Base-by-base conservation (phyloP, 1,139 yeast genomes). In the Sugiyamaella neomexicana region DNA sequence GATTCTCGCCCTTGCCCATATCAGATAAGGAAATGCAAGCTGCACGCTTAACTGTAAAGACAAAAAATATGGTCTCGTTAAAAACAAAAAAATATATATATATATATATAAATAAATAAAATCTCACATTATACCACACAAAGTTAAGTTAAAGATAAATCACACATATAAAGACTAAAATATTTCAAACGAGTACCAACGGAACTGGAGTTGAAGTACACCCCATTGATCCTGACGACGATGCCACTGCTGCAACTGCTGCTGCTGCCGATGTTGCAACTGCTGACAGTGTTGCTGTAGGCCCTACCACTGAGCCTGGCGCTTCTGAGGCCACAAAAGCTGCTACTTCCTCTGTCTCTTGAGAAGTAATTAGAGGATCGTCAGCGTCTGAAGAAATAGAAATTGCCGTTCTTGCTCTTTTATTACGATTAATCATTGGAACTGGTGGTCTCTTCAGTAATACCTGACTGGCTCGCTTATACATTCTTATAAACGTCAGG, bases 391-490 rank as follows among this genome's bases (percentile, higher is more conserved):
- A 45, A 12, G 40, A 23, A 13, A 15, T 32, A 2, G 40, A 45
- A 36, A 45, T 45, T 5, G 40, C 25, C 9, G 40, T 45, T 29
- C 41, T 23, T n/a, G 40, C 34, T 34, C 37, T 45, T 15, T 38
- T 34, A 20, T 23, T 45, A 5, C 39, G 47, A 17, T 13, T 44
- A 6, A 39, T 34, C 39, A 16, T 32, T 8, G 47, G 39, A 9
- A 44, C 7, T 23, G 25, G 25, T 8, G 13, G 13, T 38, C 39
- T 34, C 27, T 25, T 45, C 36, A 32, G 49, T 23, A 45, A 15
- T 9, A 27, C 39, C 20, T 45, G 49, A 36, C 23, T 45, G 15
- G 49, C 41, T 36, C 41, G 40, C 32, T 45, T 45, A 38, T 45
- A 45, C n/a, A 45, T 12, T 23, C 20, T 45, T 5, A 32, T n/a